phyloP scores from a whole-genome alignment of 768 basidiomycete genomes.

The Lactifluus subvellereus region DNA sequence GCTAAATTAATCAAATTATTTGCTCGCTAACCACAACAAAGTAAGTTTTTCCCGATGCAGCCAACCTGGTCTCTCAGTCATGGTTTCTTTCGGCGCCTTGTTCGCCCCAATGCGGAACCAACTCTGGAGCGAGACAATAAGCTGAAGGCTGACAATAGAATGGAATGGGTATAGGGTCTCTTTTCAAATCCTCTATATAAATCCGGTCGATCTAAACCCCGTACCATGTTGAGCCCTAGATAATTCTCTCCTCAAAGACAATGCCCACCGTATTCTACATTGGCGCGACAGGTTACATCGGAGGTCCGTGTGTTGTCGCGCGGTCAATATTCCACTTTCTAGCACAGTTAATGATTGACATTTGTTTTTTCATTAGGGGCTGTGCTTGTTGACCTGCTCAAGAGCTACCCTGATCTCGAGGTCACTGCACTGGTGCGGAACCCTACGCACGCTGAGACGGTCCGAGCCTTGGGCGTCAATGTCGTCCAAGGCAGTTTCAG shows the following conservation, averaged over 20 bases:
- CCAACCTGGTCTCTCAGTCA: neutral
- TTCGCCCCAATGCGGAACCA: neutral
- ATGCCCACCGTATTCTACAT: conserved; percentile 18
- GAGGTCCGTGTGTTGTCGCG: neutral
- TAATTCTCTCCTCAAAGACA: neutral
- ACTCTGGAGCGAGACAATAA: neutral
- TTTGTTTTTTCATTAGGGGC: neutral
- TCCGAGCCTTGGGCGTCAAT: neutral
- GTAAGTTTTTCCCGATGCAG: no score
- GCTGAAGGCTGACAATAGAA: neutral
- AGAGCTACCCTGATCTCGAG: neutral
- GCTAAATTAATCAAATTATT: no score
- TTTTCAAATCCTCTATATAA: neutral
- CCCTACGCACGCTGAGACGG: neutral
- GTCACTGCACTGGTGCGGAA: conserved; percentile 20
- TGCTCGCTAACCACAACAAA: no score
- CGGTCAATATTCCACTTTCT: neutral
- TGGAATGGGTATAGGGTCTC: neutral
- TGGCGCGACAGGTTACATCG: conserved; percentile 18
- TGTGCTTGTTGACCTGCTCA: conserved; percentile 6
- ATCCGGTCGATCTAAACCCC: neutral
- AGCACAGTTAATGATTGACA: neutral
- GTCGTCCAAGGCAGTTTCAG: conserved; percentile 13
- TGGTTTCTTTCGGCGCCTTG: neutral
- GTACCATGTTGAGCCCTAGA: neutral